These are phyloP conservation scores for Zymoseptoria passerinii DNA, from an alignment of 2,329 filamentous ascomycete species.

Conservation along the genomic window DNA sequence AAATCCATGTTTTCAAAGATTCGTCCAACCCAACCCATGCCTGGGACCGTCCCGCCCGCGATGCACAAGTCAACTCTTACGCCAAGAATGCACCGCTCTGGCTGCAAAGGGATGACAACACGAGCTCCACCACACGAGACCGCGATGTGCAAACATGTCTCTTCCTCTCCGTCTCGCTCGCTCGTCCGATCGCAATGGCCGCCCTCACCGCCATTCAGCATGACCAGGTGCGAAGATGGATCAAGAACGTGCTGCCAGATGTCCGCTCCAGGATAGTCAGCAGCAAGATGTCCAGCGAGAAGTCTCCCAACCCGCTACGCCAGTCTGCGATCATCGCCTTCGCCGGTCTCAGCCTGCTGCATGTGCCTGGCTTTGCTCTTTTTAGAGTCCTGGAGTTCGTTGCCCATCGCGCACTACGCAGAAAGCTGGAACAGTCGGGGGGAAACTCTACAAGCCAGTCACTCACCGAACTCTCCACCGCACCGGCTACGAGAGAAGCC, in stretches of 20 bases:
- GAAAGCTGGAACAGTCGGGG: background rate
- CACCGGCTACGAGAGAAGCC: background rate
- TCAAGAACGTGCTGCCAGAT: background rate
- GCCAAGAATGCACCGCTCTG: too few relatives aligned
- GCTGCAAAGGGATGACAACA: background rate
- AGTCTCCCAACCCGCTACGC: background rate
- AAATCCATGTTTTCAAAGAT: too few relatives aligned
- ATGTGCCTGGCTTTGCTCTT: background rate
- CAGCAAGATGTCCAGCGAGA: background rate
- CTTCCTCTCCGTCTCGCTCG: too few relatives aligned
- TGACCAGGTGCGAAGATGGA: background rate
- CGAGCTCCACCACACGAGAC: background rate
- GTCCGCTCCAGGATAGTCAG: background rate
- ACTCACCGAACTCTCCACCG: background rate
- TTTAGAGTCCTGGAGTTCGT: background rate
- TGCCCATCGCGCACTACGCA: too few relatives aligned
- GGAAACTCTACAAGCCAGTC: too few relatives aligned
- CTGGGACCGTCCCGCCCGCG: too few relatives aligned
- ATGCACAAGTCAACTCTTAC: too few relatives aligned
- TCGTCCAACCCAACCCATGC: too few relatives aligned
- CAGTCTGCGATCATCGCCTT: background rate
- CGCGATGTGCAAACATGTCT: background rate
- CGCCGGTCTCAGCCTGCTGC: background rate
- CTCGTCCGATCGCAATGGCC: background rate
- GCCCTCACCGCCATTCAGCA: background rate